Conservation (phyloP, 2,329 filamentous ascomycete species). For the Aureobasidium sp. region DNA sequence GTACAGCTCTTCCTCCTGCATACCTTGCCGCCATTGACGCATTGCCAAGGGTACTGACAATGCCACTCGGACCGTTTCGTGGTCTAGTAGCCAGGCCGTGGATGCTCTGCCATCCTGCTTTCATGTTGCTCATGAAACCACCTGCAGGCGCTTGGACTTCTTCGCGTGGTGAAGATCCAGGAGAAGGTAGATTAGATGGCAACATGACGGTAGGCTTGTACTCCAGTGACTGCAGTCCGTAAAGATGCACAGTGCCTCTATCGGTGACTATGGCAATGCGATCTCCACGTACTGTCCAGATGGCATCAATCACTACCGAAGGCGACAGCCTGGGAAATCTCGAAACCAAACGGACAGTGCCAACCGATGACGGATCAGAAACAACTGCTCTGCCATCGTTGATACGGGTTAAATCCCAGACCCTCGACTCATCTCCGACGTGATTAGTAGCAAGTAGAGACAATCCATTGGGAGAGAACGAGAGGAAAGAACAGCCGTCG, state of each 20-base stretch:
- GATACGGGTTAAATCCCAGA: slow-evolving; percentile 69
- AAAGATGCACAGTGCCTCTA: slow-evolving; percentile 88
- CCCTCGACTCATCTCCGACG: slow-evolving; percentile 75
- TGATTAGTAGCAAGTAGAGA: slow-evolving; percentile 71
- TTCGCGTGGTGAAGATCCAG: slow-evolving; percentile 17
- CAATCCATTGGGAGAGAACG: slow-evolving; percentile 67
- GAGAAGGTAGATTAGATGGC: slow-evolving; percentile 15
- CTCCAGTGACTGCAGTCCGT: slow-evolving; percentile 39
- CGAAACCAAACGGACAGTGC: slow-evolving; percentile 48
- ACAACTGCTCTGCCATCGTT: slow-evolving; percentile 36
- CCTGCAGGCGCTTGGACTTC: slow-evolving; percentile 3
- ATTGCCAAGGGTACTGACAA: slow-evolving; percentile 32
- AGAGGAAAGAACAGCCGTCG: slow-evolving; percentile 73
- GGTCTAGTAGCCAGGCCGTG: slow-evolving; percentile 60
- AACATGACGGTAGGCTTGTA: slow-evolving; percentile 1
- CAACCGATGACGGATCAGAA: slow-evolving; percentile 33
- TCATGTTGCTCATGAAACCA: slow-evolving; percentile 18
- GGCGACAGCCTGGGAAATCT: slow-evolving; percentile 88
- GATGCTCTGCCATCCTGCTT: slow-evolving; percentile 17
- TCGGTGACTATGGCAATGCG: slow-evolving; percentile 85
- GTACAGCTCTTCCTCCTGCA: slow-evolving; percentile 60
- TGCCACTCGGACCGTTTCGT: slow-evolving; percentile 25
- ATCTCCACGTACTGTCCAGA: slow-evolving; percentile 79
- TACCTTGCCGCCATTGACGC: slow-evolving; percentile 48
- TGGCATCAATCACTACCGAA: slow-evolving; percentile 81